phyloP scores from a whole-genome alignment of 176 grass and related monocot genomes.

The Triticum monococcum region DNA sequence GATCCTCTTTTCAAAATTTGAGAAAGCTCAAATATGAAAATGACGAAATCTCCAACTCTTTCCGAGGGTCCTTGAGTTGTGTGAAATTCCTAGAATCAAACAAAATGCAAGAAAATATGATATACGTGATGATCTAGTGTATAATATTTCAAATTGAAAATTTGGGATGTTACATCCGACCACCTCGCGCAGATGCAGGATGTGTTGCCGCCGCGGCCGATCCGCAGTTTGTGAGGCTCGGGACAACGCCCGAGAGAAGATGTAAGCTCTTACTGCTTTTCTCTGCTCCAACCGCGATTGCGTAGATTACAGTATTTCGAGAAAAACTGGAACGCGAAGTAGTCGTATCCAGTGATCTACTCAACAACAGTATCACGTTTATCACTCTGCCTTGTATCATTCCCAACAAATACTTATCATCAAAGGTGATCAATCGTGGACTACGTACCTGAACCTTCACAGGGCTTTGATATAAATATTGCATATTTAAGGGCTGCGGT shows the following conservation, averaged over 20 bases:
- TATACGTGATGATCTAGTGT: too few species aligned
- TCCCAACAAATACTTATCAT: not conserved
- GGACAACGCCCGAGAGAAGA: slow-evolving; percentile 25
- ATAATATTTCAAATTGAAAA: too few species aligned
- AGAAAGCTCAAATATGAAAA: too few species aligned
- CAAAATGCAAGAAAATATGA: too few species aligned
- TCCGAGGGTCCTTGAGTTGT: too few species aligned
- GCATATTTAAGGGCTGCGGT: not conserved
- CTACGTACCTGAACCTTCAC: not conserved
- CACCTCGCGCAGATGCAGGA: slow-evolving; percentile 41
- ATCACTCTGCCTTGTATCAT: not conserved
- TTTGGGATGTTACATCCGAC: too few species aligned
- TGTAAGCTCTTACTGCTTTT: slow-evolving; percentile 52
- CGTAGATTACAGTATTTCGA: too few species aligned
- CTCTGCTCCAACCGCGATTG: not conserved
- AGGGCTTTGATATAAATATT: not conserved
- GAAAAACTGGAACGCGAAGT: too few species aligned
- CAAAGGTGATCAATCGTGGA: not conserved
- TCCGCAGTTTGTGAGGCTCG: slow-evolving; percentile 40
- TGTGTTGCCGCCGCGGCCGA: slow-evolving; percentile 30
- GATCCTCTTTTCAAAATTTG: too few species aligned
- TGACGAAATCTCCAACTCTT: too few species aligned
- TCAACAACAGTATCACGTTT: not conserved
- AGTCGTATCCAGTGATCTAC: too few species aligned
- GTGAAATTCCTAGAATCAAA: too few species aligned